Evolutionary conservation across 768 basidiomycete genomes (phyloP), one percentile per base, ranked within the genome.

Genomic region (Pulveroboletus sp.): DNA sequence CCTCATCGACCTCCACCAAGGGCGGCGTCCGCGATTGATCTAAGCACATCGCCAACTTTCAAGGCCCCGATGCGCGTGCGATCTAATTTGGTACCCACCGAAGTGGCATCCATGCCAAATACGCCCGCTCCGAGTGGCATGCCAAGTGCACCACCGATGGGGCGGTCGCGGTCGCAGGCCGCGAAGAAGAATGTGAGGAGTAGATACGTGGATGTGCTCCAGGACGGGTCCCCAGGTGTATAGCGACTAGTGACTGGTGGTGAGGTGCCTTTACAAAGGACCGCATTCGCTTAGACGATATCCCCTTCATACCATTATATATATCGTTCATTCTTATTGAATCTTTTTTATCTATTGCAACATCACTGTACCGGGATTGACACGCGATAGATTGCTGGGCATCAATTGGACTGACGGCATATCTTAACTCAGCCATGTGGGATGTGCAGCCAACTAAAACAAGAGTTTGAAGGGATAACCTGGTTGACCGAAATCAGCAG

Each of bases 151-250:
- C 65, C 76, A 47, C 72, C 78, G n/a, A 68, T 74, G 43, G 75
- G 75, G 35, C 63, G 76, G 23, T 76, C 79, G 22, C 78, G 80
- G 23, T 79, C 78, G 42, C 76, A 78, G 27, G 70, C 71, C 19
- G 76, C 82, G 22, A 94, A 90, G 71, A 85, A 86, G 53, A 86
- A 83, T 56, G 71, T 89, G 47, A 80, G 91, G 47, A 88, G 75
- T 63, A 82, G 89, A 53, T 96, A 96, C 63, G 92, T 96, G 3
- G 91, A 93, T 63, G 86, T 93, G n/a, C 85, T 93, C 68, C 83
- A 84, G 58, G 74, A 76, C 27, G 69, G 61, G 27, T 58, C 53
- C 3, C 19, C 42, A 8, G 40, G 63, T 36, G 58, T 54, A 24
- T 59, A 54, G n/a, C n/a, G n/a, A n/a, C n/a, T n/a, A n/a, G n/a